Conservation (phyloP, 257 asterid species). For the Solanum chiquidenum region DNA sequence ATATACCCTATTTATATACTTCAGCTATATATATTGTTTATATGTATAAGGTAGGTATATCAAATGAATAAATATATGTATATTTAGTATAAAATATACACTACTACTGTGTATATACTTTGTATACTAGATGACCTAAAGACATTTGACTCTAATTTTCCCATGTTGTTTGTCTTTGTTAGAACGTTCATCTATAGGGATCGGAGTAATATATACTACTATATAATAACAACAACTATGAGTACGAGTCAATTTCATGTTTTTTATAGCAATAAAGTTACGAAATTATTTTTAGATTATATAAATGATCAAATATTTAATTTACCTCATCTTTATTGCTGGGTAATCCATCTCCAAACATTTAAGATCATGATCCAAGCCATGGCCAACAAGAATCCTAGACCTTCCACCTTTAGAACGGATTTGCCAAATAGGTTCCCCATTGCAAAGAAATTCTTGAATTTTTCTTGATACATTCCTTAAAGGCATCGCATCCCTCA, state of each 20-base stretch:
- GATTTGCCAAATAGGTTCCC: slow-evolving; percentile 81
- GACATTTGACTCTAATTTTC: background rate
- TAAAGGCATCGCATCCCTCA: slow-evolving; percentile 72
- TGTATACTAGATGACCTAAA: background rate
- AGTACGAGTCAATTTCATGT: background rate
- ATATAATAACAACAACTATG: background rate
- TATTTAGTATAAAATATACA: background rate
- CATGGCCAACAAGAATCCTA: slow-evolving; percentile 79
- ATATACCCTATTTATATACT: background rate
- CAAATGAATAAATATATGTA: background rate
- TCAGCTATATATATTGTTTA: background rate
- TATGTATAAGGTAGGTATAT: background rate
- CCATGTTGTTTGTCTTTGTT: background rate
- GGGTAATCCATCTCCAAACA: slow-evolving; percentile 79
- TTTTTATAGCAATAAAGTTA: background rate
- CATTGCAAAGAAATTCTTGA: slow-evolving; percentile 79
- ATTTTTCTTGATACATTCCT: slow-evolving; percentile 67
- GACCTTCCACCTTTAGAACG: slow-evolving; percentile 75
- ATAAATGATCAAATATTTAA: background rate
- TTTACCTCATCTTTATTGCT: slow-evolving; percentile 51
- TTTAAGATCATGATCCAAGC: slow-evolving; percentile 75
- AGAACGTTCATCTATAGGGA: background rate
- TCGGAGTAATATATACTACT: background rate
- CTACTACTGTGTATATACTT: background rate
- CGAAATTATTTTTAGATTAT: background rate